Evolutionary conservation across 805 yeast species (phyloP).

Genomic region (Ogataea pignaliae): DNA sequence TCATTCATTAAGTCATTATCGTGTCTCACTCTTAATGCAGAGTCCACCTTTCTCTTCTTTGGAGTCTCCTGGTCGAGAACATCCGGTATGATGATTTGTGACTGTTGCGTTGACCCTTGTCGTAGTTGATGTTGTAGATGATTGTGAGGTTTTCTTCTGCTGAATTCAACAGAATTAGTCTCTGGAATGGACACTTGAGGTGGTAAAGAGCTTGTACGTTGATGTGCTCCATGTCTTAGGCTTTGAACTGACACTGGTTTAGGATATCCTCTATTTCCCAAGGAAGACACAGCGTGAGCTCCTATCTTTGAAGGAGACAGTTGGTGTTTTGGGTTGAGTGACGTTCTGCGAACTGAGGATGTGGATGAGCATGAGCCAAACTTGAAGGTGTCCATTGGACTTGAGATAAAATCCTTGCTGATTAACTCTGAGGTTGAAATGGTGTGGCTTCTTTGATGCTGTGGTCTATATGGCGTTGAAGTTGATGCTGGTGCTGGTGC

Average conservation of each 20-base stretch:
- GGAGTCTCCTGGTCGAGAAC: constrained; percentile 10
- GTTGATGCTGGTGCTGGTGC: constrained; percentile 1
- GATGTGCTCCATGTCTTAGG: constrained; percentile 31
- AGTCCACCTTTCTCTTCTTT: constrained; percentile 10
- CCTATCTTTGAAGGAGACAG: constrained; percentile 54
- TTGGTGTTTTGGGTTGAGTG: constrained; percentile 18
- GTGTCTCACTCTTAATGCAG: not conserved
- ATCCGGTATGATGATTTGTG: constrained; percentile 11
- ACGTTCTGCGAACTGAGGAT: constrained; percentile 11
- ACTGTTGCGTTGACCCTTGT: constrained; percentile 31
- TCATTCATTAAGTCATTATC: not conserved
- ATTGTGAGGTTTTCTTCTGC: constrained; percentile 15
- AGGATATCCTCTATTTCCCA: constrained; percentile 26
- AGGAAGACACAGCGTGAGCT: constrained; percentile 61
- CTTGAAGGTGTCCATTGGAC: constrained; percentile 25
- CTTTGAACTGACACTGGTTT: constrained; percentile 11
- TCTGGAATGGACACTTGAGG: constrained; percentile 32
- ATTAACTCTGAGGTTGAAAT: constrained; percentile 5
- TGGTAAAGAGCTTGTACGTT: constrained; percentile 39
- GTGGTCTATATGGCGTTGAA: constrained; percentile 8
- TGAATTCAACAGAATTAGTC: constrained; percentile 24
- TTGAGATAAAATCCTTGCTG: constrained; percentile 2
- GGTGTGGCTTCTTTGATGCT: constrained; percentile 10
- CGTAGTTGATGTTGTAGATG: constrained; percentile 1
- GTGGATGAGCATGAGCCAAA: constrained; percentile 27